Evolutionary conservation across 2,329 filamentous ascomycete species (phyloP), one percentile per base, ranked within the genome.

Genomic region (Thielaviopsis cerberus): DNA sequence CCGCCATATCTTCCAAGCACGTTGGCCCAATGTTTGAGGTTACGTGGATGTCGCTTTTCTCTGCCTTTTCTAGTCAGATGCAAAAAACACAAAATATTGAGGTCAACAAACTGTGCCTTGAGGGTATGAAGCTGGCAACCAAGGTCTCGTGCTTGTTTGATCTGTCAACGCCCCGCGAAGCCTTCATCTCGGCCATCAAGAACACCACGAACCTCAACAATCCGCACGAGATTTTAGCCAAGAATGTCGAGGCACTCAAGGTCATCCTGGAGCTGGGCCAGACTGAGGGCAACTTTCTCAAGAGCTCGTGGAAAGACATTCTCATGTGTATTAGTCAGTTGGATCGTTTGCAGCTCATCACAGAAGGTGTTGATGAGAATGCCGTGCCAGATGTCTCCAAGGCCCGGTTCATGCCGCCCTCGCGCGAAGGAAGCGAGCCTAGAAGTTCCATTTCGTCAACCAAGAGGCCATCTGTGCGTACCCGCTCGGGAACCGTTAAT

Each of bases 11-110:
- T 0, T 90, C 88, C 68, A 91, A 88, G 65, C 92, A 98, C 68
- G 86, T 96, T 54, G 92, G 92, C 0, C 89, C 92, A 0, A 98
- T 98, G 92, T 97, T 98, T 67, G 90, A 95, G 65, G 89, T 95
- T 24, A 94, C 89, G 0, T 98, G 92, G 92, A 98, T 97, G 91
- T 95, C 91, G 10, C 94, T 96, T 69, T 85, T 98, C 66, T 97
- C 91, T 4, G 90, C 90, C 0, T 77, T 98, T 25, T 96, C 91
- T 1, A 90, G 87, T 55, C 87, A 94, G 64, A 90, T 92, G 68
- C 92, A 97, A 65, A 90, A 95, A 67, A 86, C 88, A 0, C 87
- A 94, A 64, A 96, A 96, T 65, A 75, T 95, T 4, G 89, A 96
- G 63, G 87, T 92, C 17, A 90, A 96, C 69, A 88, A 84, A 67